These are phyloP conservation scores for Curvularia sp. DNA, from an alignment of 2,329 filamentous ascomycete genomes.

Conservation along the genomic window DNA sequence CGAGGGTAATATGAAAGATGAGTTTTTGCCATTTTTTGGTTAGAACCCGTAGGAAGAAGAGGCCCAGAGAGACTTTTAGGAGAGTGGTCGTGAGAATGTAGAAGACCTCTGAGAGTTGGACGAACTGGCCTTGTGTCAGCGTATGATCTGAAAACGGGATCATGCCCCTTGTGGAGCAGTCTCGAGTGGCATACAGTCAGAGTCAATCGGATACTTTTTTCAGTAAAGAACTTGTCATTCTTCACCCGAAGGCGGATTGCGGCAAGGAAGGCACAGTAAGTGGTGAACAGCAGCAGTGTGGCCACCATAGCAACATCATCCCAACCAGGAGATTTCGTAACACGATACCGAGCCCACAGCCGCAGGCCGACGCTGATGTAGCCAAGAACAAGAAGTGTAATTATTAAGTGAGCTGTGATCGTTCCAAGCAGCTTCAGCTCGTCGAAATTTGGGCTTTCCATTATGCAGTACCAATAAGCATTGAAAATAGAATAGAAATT, in stretches of 20 bases:
- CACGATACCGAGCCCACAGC: slow-evolving; percentile 43
- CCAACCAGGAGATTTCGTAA: slow-evolving; percentile 45
- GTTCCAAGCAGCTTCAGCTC: slow-evolving; percentile 32
- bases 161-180: not conserved
- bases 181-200: slow-evolving; percentile 26
- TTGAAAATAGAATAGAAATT: slow-evolving; percentile 2
- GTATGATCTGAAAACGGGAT: not conserved
- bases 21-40: slow-evolving; percentile 42
- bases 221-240: slow-evolving; percentile 20
- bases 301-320: slow-evolving; percentile 44
- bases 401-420: slow-evolving; percentile 28
- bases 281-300: slow-evolving; percentile 39
- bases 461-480: slow-evolving; percentile 9
- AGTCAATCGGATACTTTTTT: slow-evolving; percentile 22
- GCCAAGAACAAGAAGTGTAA: slow-evolving; percentile 37
- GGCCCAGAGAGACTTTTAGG: slow-evolving; percentile 53
- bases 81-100: slow-evolving; percentile 60
- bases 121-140: slow-evolving; percentile 28
- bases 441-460: slow-evolving; percentile 16
- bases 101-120: slow-evolving; percentile 55
- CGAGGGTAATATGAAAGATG: slow-evolving; percentile 10
- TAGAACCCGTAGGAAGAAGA: slow-evolving; percentile 47
- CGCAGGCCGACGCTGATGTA: slow-evolving; percentile 42
- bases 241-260: slow-evolving; percentile 27
- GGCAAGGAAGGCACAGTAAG: slow-evolving; percentile 37